Evolutionary conservation across 2,329 filamentous ascomycete species (phyloP).

Genomic region (Cladophialophora exuberans): DNA sequence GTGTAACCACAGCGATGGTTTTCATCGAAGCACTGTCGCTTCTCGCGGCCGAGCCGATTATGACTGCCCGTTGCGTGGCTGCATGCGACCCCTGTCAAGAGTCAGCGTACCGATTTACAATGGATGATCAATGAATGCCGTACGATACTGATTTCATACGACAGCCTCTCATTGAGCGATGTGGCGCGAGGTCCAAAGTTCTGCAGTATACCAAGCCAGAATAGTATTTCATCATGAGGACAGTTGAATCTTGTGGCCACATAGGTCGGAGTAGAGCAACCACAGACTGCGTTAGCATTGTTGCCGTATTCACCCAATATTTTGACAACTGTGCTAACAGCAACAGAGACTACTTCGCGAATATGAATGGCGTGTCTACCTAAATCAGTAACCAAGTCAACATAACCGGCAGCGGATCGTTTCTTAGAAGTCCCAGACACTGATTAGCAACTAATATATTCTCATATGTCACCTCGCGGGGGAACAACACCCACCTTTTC

Average conservation of each 20-base stretch:
- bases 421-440: not conserved
- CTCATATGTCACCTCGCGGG: no score
- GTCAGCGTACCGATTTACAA: conserved; percentile 4
- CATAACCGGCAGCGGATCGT: conserved; percentile 2
- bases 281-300: conserved; percentile 20
- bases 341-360: conserved; percentile 39
- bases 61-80: conserved; percentile 38
- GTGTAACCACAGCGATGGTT: conserved; percentile 40
- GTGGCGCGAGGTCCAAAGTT: conserved; percentile 35
- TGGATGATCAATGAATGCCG: not conserved
- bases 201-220: conserved; percentile 35
- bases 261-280: not conserved
- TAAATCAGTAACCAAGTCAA: conserved; percentile 34
- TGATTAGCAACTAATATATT: no score
- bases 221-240: conserved; percentile 27
- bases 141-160: conserved; percentile 42
- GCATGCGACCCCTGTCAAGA: conserved; percentile 38
- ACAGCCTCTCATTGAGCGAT: conserved; percentile 37
- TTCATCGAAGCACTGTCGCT: conserved; percentile 41
- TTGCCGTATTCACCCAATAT: conserved; percentile 32
- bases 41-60: conserved; percentile 35
- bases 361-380: conserved; percentile 39
- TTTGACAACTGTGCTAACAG: conserved; percentile 35
- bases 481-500: conserved; percentile 36
- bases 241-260: conserved; percentile 13